Base-by-base conservation (phyloP, 1,139 yeast genomes). In the Pichia sp. region DNA sequence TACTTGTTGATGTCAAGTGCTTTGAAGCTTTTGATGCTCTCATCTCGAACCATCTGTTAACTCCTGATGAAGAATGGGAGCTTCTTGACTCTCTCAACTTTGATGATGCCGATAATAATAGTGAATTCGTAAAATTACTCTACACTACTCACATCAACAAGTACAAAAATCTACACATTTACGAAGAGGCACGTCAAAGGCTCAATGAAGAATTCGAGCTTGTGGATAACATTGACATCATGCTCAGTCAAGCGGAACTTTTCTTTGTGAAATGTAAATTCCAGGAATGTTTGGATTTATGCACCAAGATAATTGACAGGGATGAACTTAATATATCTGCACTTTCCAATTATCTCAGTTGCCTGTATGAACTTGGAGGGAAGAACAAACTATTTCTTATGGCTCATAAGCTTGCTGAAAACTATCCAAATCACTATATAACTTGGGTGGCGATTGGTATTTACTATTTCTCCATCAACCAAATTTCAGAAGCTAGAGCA, bases 391-490 rank as follows among this genome's bases (percentile, higher is more conserved):
- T 93, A 22, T 91, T 86, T 52, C 62, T 83, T 24, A 63, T 82
- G 32, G 82, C 96, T 0, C 97, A 91, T 54, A 86, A 82, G 49
- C 64, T 91, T 42, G 94, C 95, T 0, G 96, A 86, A 46, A 70
- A 73, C 40, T 84, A 84, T 46, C 95, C 98, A 0, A 77, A 77
- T 29, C 77, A 76, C 49, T 79, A 94, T 4, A 75, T 84, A 39
- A 80, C 97, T 0, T 91, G 96, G 96, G 69, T 86, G 40, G 86
- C 96, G 0, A 87, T 91, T 20, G 98, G 95, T 2, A 78, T 85
- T 1, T 91, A 93, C 59, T 91, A 93, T 56, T 65, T 88, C 47
- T 69, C 88, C 3, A 78, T 83, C 10, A 73, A 72, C 43, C 83
- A 82, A 53, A 67, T 84, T 12, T 60, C 77, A 6, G 97, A 88